Conservation (phyloP, 2,329 filamentous ascomycete species). For the Waltergamsia citrina region DNA sequence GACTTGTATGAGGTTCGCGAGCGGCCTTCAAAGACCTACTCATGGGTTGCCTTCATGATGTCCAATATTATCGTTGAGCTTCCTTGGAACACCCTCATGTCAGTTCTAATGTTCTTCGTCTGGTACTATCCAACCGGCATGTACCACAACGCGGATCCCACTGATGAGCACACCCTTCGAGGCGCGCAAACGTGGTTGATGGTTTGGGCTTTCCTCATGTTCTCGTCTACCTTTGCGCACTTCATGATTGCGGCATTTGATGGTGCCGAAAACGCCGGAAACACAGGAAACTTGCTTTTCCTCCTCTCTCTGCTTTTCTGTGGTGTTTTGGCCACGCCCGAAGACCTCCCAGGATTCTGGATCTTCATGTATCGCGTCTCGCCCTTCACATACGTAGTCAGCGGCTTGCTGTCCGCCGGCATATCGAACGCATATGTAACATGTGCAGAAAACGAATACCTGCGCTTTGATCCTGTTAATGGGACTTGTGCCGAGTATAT, state of each 20-base stretch:
- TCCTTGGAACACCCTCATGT: conserved; percentile 50
- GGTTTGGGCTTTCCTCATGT: background rate
- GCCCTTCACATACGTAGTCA: conserved; percentile 74
- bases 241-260: conserved; percentile 72
- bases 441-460: no score
- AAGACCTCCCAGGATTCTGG: conserved; percentile 63
- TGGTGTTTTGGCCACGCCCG: conserved; percentile 44
- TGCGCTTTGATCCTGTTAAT: no score
- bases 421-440: no score
- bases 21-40: conserved; percentile 73
- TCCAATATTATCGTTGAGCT: conserved; percentile 77
- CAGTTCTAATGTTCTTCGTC: conserved; percentile 70
- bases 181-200: background rate
- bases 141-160: no score
- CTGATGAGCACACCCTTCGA: no score
- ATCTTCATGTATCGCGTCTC: conserved; percentile 76
- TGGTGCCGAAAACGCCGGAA: conserved; percentile 12
- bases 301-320: background rate
- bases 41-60: conserved; percentile 78
- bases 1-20: conserved; percentile 78
- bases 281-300: background rate
- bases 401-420: no score
- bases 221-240: background rate
- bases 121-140: no score
- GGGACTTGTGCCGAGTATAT: conserved; percentile 54